Evolutionary conservation across 2,329 filamentous ascomycete species (phyloP).

Genomic region (Xylaria sp.): DNA sequence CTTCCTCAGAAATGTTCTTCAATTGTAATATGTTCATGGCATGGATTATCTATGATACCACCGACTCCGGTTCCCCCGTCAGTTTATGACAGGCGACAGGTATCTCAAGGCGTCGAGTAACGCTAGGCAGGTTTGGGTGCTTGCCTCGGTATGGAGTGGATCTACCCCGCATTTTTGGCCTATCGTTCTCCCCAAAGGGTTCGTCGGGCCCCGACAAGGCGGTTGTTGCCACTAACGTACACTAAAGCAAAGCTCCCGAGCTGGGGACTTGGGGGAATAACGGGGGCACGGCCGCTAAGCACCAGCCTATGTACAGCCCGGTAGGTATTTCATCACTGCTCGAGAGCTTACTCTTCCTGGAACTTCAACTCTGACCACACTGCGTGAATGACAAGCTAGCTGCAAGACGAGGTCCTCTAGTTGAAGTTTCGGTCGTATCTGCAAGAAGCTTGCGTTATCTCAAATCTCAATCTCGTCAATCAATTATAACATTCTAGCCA

Average conservation of each 20-base stretch:
- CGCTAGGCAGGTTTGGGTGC: not conserved
- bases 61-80: too few relatives aligned
- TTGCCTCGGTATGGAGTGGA: conserved; percentile 7
- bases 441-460: not conserved
- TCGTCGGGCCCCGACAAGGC: not conserved
- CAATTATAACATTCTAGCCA: conserved; percentile 7
- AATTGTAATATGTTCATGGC: too few relatives aligned
- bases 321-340: not conserved
- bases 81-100: too few relatives aligned
- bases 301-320: not conserved
- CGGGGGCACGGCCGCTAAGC: not conserved
- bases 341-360: too few relatives aligned
- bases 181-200: not conserved
- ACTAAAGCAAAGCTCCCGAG: not conserved
- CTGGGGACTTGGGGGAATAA: not conserved
- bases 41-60: too few relatives aligned
- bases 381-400: too few relatives aligned
- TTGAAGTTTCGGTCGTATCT: too few relatives aligned
- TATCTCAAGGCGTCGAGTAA: too few relatives aligned
- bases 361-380: too few relatives aligned
- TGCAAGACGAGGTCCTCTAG: too few relatives aligned
- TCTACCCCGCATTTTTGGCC: conserved; percentile 2
- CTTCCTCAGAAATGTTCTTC: too few relatives aligned
- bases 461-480: not conserved
- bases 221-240: not conserved